phyloP scores from a whole-genome alignment of 371 early-diverging fungal species.

The Dichotomocladium elegans region DNA sequence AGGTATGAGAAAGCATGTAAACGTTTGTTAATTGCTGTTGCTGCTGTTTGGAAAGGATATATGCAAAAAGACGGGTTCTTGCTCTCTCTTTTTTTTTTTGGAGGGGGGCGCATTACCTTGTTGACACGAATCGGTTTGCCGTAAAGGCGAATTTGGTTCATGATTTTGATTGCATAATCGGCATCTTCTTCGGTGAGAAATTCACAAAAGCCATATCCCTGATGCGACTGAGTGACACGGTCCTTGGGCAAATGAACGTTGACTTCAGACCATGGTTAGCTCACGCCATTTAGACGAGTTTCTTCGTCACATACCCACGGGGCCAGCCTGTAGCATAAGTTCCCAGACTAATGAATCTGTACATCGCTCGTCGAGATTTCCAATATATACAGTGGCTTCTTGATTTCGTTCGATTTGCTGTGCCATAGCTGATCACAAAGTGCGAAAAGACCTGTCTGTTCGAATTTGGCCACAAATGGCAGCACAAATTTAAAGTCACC shows the following conservation, averaged over 20 bases:
- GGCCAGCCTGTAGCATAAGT: slow-evolving; percentile 97
- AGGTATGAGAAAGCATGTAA: too few species aligned
- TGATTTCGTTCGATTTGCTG: slow-evolving; percentile 72
- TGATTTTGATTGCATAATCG: slow-evolving; percentile 93
- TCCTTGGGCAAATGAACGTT: slow-evolving; percentile 97
- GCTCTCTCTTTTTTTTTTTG: too few species aligned
- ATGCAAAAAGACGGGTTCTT: too few species aligned
- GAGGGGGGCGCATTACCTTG: slow-evolving; percentile 53
- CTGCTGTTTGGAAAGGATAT: too few species aligned
- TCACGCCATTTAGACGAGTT: too few species aligned
- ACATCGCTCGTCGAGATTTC: slow-evolving; percentile 94
- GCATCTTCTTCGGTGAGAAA: slow-evolving; percentile 94
- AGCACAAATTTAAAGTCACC: too few species aligned
- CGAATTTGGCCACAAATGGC: too few species aligned
- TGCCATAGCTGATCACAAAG: slow-evolving; percentile 2
- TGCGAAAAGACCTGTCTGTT: background rate
- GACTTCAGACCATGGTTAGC: slow-evolving; percentile 51
- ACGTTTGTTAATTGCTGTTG: too few species aligned
- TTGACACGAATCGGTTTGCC: slow-evolving; percentile 96
- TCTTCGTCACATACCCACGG: slow-evolving; percentile 74
- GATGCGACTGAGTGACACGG: slow-evolving; percentile 91
- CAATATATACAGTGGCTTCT: slow-evolving; percentile 96
- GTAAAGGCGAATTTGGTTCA: slow-evolving; percentile 93
- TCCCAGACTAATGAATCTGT: slow-evolving; percentile 95
- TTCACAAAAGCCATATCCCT: slow-evolving; percentile 97